Evolutionary conservation across 2,329 filamentous ascomycete genomes (phyloP), one percentile per base, ranked within the genome.

Genomic region (Pseudocercospora macadamiae): DNA sequence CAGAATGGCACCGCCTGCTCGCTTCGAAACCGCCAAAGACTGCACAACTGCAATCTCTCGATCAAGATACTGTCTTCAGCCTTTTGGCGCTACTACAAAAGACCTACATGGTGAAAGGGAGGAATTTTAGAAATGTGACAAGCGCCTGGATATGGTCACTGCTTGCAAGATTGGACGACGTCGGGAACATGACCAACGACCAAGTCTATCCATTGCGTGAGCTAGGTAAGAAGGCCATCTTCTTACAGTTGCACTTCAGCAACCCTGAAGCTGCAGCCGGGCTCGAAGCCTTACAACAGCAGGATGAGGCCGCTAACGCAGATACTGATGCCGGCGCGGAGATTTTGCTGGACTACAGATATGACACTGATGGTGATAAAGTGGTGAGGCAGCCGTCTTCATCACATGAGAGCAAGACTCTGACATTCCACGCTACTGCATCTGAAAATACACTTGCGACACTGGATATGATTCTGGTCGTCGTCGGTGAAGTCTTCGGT

Each of bases 81-180:
- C 79, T 93, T 28, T 72, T 96, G 36, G 82, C 84, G 36, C 76
- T 83, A 23, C 79, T 93, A 53, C 76, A 76, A 32, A 72, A 75
- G 8, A 68, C 90, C n/a, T 85, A 89, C 52, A 81, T 89, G 54
- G 82, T 81, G 45, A 82, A 82, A 51, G 83, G 83, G n/a, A 75
- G 79, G 19, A 80, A 82, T 26, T 78, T 91, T 26, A 80, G 85
- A 23, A 82, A 84, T 66, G 83, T 87, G 48, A 86, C 90, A 3
- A 92, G 91, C 60, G 82, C 86, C 14, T 97, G 93, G 93, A 79
- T 90, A 3, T 97, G 92, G 93, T 87, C 89, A 0, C 75, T 96
- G 57, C 79, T 97, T 44, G 91, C 89, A 2, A 83, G 86, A 57
- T 81, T 93, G 59, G 87, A 89, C 32, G 69, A 72, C 32, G 78